Base-by-base conservation (phyloP, 305 asterid species). In the Fraxinus xanthoxyloides region DNA sequence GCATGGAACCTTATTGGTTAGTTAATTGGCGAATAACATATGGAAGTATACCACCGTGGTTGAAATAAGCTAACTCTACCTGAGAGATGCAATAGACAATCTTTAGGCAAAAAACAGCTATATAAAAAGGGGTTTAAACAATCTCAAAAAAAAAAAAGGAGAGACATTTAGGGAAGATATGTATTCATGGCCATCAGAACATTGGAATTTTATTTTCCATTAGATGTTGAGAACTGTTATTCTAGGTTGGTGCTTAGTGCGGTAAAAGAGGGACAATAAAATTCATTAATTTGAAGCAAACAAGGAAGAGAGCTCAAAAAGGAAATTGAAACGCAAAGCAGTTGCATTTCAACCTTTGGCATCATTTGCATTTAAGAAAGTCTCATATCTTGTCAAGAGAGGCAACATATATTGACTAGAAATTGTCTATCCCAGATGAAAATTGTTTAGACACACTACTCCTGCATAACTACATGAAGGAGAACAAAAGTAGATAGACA, bases 21-120 rank as follows among this genome's bases (percentile, higher is more conserved):
- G 86, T 80, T 88, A 94, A 90, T 77, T 94, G 95, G 35, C 95
- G 94, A 81, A 91, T 89, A 5, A 92, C 98, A 26, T 92, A 92
- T 5, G 95, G 97, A 72, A 92, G 95, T 4, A 94, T 94, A 54
- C 97, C 98, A 13, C 97, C 98, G 74, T 94, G 92, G 91, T 93
- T 85, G 94, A 91, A 93, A 87, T 94, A 94, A 19, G 92, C 95
- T 83, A 94, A 85, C 86, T 94, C 98, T 84, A 94, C 98, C 97
- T 94, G 69, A 36, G 26, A 82, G 79, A 46, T 21, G 69, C 10
- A 59, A 59, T 6, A 59, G 69, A 40, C 48, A 59, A 21, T n/a
- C 28, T 59, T 59, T 59, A 21, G 30, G 7, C 19, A 59, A 59
- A 43, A 13, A 46, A 13, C 21, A 59, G 12, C 2, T 7, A 21